Conservation (phyloP, 306 rosid species). For the Citrullus colocynthis region DNA sequence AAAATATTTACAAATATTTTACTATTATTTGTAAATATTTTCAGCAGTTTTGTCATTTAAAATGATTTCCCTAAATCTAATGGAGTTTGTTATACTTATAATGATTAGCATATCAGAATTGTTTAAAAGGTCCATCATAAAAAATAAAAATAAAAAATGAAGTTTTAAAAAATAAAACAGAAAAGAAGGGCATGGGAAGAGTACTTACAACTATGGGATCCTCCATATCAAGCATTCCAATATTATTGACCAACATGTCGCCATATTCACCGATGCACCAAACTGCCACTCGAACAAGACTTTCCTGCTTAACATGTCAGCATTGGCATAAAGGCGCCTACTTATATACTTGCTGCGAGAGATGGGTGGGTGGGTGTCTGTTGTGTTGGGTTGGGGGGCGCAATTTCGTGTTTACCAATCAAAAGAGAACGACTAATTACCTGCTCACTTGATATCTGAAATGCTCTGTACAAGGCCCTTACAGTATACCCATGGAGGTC, state of each 20-base stretch:
- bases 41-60: too few species aligned
- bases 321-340: background rate
- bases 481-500: slow-evolving; percentile 96
- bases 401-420: slow-evolving; percentile 11
- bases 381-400: background rate
- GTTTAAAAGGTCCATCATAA: background rate
- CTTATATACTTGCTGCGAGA: background rate
- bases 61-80: background rate
- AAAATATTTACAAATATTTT: too few species aligned
- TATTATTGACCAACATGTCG: slow-evolving; percentile 70
- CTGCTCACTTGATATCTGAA: slow-evolving; percentile 75
- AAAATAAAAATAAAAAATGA: background rate
- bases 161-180: background rate
- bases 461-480: slow-evolving; percentile 74
- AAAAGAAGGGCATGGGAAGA: slow-evolving; percentile 5
- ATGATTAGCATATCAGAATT: background rate
- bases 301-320: slow-evolving; percentile 51
- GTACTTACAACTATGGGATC: slow-evolving; percentile 76
- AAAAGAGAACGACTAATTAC: slow-evolving; percentile 25
- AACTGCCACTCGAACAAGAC: slow-evolving; percentile 91
- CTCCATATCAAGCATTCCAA: slow-evolving; percentile 81
- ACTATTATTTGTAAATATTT: too few species aligned
- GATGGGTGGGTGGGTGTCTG: background rate
- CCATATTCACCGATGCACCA: slow-evolving; percentile 99
- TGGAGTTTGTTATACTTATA: background rate